phyloP scores from a whole-genome alignment of 225 moss, liverwort and hornwort species.

The Bryoerythrophyllum caledonicum region DNA sequence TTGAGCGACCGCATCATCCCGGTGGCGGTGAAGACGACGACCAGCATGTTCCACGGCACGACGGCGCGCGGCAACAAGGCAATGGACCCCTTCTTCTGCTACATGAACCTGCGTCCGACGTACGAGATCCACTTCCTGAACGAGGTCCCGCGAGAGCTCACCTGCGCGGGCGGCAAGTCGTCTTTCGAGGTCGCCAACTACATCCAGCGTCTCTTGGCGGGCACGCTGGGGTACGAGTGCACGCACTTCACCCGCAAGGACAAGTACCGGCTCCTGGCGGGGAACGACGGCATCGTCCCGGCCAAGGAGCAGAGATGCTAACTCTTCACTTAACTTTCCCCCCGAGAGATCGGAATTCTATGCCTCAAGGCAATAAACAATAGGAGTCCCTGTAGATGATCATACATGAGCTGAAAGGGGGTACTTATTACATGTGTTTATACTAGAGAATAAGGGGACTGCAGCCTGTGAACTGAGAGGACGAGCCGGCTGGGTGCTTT shows the following conservation, averaged over 20 bases:
- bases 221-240: constrained; percentile 69
- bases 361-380: constrained; percentile 25
- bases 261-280: constrained; percentile 76
- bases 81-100: constrained; percentile 90
- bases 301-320: constrained; percentile 3
- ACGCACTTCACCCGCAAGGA: constrained; percentile 80
- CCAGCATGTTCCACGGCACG: constrained; percentile 88
- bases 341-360: constrained; percentile 10
- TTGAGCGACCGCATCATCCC: constrained; percentile 81
- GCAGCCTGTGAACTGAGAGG: neutral
- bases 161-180: constrained; percentile 65
- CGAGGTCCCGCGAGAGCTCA: constrained; percentile 63
- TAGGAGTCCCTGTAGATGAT: constrained; percentile 4
- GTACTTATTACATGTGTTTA: no score
- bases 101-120: constrained; percentile 64
- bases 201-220: constrained; percentile 65
- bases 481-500: constrained; percentile 15
- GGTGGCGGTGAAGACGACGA: constrained; percentile 65
- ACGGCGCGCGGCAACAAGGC: constrained; percentile 89
- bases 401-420: no score
- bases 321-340: neutral
- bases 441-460: neutral
- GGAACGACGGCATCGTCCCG: constrained; percentile 73
- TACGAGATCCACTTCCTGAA: constrained; percentile 74
- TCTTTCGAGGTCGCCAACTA: constrained; percentile 80